Base-by-base conservation (phyloP, 108 stramenopile genomes). In the Stephanodiscus minutulus region DNA sequence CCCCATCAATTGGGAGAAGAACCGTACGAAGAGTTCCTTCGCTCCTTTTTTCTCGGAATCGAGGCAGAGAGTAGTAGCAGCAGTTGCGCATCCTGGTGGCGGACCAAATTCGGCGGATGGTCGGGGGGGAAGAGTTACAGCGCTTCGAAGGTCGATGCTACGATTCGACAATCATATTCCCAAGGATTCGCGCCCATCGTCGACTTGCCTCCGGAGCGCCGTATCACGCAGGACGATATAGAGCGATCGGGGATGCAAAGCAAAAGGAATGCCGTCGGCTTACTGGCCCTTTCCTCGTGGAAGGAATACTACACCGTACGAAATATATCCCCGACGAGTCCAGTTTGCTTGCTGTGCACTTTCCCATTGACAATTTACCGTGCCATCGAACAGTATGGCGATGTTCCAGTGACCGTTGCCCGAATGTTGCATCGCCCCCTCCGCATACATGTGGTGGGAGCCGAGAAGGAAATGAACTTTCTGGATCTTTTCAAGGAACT, bases 381-480 rank as follows among this genome's bases (percentile, higher is more conserved):
- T 65, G 84, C 87, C 10, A 88, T 95, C 68, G 72, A 83, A 37
- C 77, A 70, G 15, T 85, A 73, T 68, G 94, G 90, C 12, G 64
- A 73, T 18, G 88, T 91, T 7, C 91, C 91, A 29, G 65, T 91
- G 7, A 89, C 86, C 5, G 94, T 96, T 0, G 74, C 91, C 13
- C 79, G 82, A 13, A 96, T 96, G 91, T 68, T 96, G 31, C 63
- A 85, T 15, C 79, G 91, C 5, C 85, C 85, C 10, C 66, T 96
- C 17, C 78, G 87, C 28, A 71, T 96, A 25, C 91, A 96, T 70
- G 65, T 92, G 13, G 94, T 96, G 27, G 94, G 94, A 0, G 77
- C 87, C 24, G 94, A 96, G 55, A 96, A 96, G 83, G 94, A 96
- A 73, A 49, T 91, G 49, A 92, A 96, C 58, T 96, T 96, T 81